Evolutionary conservation across 257 asterid genomes (phyloP), one percentile per base, ranked within the genome.

Genomic region (Solanum chilense): DNA sequence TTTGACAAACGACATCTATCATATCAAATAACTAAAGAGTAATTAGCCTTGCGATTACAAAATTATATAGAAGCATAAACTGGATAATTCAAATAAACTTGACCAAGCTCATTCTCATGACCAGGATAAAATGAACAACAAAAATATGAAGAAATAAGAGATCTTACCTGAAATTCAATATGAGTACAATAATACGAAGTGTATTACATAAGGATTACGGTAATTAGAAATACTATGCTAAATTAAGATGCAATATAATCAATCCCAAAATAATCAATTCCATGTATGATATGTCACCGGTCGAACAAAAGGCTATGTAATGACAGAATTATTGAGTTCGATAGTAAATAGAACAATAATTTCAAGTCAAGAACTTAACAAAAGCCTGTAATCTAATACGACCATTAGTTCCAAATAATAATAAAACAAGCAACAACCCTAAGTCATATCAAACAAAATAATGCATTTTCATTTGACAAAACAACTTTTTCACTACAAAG

Each of bases 91-190:
- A 1, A 25, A 66, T 66, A 66, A 25, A 66, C 5, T 66, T 66
- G 9, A 25, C 2, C 73, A 66, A 25, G 12, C 0, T n/a, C 35
- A 5, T 2, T n/a, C 1, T 0, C 71, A 64, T 64, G 15, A 12
- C 15, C 1, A 64, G 0, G 16, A 64, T n/a, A 64, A 11, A 64
- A 64, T 64, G 71, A n/a, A 64, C 16, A n/a, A n/a, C 71, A n/a
- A 64, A 62, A n/a, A 64, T 64, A 64, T n/a, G 33, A 64, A n/a
- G 70, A 64, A 64, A n/a, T 52, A 52, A 64, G 16, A 64, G 0
- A 64, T 29, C 33, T 64, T n/a, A 64, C 33, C 2, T n/a, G 9
- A 64, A 12, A 11, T 9, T 3, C 71, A 64, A 64, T 25, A n/a
- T 64, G 71, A 64, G 71, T 3, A 5, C 35, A n/a, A 64, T 25